Base-by-base conservation (phyloP, 23 red algal genomes). In the Pyropia yezoensis region DNA sequence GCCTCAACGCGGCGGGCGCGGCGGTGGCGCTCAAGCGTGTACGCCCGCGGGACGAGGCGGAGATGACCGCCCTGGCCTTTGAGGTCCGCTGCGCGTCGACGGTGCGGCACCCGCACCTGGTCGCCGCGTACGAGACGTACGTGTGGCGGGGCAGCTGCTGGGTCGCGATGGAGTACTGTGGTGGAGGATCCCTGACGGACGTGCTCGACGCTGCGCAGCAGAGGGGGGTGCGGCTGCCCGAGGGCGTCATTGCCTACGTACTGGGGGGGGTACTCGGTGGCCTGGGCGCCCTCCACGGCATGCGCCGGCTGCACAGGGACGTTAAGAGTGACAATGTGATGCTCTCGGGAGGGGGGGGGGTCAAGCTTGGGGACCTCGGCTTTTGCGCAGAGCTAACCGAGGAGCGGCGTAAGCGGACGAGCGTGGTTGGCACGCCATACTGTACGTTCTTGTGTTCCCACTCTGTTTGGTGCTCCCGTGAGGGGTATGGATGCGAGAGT, bases 251-350 rank as follows among this genome's bases (percentile, higher is more conserved):
- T 15, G 69, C 69, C 0, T 74, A 58, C 25, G 23, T 74, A 23
- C 53, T 56, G 25, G 20, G 27, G 53, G 57, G 53, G 26, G 57
- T 74, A 25, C 59, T 74, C 13, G 50, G 53, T 23, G 69, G 69
- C 23, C 47, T 74, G 9, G 24, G 25, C 23, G 52, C 39, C 7
- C 54, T 74, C 1, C 69, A 74, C 62, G 52, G 39, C 2, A 56
- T 58, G 14, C 54, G 69, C 49, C 52, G 57, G 3, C 49, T 74
- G 28, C 69, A 74, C 59, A 5, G 69, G 59, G 69, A 74, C 53
- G 69, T 74, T 1, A 74, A 74, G 59, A 74, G 69, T 64, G 69
- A 74, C 26, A 74, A 74, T 34, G 33, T 74, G 54, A 39, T 74
- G 14, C 27, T 57, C 1, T 20, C 47, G 54, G 47, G 24, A 23